These are phyloP conservation scores for Aspergillus sclerotialis DNA, from an alignment of 2,329 filamentous ascomycete genomes.

Conservation along the genomic window DNA sequence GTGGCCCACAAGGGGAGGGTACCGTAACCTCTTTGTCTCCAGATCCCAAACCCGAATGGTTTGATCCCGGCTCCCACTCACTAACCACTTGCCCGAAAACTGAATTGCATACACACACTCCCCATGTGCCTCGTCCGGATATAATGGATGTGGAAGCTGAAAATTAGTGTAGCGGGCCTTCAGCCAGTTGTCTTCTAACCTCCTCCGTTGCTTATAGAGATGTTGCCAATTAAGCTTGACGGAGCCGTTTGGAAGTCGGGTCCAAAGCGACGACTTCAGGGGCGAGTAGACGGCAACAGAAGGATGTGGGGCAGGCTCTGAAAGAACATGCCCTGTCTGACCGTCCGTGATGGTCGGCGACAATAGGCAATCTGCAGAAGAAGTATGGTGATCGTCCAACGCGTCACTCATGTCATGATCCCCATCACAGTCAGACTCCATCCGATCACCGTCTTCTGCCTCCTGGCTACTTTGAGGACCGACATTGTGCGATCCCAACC, in stretches of 20 bases:
- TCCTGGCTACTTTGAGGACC: constrained; percentile 10
- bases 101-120: constrained; percentile 97
- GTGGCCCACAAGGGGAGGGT: constrained; percentile 69
- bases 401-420: constrained; percentile 40
- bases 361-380: constrained; percentile 10
- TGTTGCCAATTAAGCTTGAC: constrained; percentile 81
- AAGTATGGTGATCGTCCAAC: constrained; percentile 14
- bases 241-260: constrained; percentile 25
- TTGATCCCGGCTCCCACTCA: constrained; percentile 86
- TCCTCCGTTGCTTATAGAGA: constrained; percentile 78
- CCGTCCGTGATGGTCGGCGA: constrained; percentile 12
- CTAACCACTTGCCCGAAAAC: constrained; percentile 75
- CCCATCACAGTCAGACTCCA: constrained; percentile 26
- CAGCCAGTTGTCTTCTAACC: constrained; percentile 87
- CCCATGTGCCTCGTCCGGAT: constrained; percentile 73
- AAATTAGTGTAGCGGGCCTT: constrained; percentile 76
- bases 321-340: constrained; percentile 4
- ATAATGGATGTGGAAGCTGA: constrained; percentile 76
- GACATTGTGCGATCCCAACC: constrained; percentile 34
- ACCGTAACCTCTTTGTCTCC: constrained; percentile 67
- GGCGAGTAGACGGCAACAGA: constrained; percentile 12
- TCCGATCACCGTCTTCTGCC: constrained; percentile 1
- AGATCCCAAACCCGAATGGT: constrained; percentile 88
- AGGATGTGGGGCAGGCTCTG: constrained; percentile 7
- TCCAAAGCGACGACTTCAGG: constrained; percentile 25